Evolutionary conservation across 2,329 filamentous ascomycete genomes (phyloP).

Genomic region (Pseudogymnoascus sp.): DNA sequence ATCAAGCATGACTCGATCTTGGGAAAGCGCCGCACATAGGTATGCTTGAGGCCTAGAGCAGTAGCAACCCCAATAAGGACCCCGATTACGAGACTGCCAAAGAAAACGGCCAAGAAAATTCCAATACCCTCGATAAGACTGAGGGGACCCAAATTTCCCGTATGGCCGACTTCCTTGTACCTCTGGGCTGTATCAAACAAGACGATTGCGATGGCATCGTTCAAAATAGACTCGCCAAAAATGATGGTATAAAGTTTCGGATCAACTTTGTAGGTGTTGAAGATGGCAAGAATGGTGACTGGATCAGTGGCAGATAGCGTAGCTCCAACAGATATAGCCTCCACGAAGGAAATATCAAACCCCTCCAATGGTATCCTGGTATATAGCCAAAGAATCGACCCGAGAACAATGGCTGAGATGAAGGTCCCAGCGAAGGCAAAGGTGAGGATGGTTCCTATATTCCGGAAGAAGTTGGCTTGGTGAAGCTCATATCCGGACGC

Average conservation of each 20-base stretch:
- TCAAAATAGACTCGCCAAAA: slow-evolving; percentile 95
- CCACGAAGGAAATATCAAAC: slow-evolving; percentile 81
- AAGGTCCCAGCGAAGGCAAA: slow-evolving; percentile 98
- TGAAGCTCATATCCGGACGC: slow-evolving; percentile 96
- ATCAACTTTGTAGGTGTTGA: slow-evolving; percentile 98
- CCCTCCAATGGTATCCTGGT: slow-evolving; percentile 80
- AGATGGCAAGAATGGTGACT: slow-evolving; percentile 95
- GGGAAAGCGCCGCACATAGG: slow-evolving; percentile 81
- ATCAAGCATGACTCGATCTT: slow-evolving; percentile 97
- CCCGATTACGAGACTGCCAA: slow-evolving; percentile 85
- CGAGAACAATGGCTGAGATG: slow-evolving; percentile 91
- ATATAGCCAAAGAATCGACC: slow-evolving; percentile 81
- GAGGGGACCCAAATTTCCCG: slow-evolving; percentile 63
- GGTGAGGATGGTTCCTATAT: slow-evolving; percentile 93
- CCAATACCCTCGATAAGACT: slow-evolving; percentile 88
- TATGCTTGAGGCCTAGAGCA: slow-evolving; percentile 87
- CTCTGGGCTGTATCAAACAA: slow-evolving; percentile 96
- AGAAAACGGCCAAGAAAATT: slow-evolving; percentile 93
- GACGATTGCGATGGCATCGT: slow-evolving; percentile 97
- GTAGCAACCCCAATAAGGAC: slow-evolving; percentile 80
- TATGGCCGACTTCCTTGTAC: slow-evolving; percentile 70
- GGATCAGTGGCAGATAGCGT: slow-evolving; percentile 96
- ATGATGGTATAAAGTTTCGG: slow-evolving; percentile 98
- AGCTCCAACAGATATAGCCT: slow-evolving; percentile 92
- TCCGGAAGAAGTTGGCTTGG: slow-evolving; percentile 98